phyloP scores from a whole-genome alignment of 495 filamentous ascomycete genomes.

The Barbatosphaeria neglecta region DNA sequence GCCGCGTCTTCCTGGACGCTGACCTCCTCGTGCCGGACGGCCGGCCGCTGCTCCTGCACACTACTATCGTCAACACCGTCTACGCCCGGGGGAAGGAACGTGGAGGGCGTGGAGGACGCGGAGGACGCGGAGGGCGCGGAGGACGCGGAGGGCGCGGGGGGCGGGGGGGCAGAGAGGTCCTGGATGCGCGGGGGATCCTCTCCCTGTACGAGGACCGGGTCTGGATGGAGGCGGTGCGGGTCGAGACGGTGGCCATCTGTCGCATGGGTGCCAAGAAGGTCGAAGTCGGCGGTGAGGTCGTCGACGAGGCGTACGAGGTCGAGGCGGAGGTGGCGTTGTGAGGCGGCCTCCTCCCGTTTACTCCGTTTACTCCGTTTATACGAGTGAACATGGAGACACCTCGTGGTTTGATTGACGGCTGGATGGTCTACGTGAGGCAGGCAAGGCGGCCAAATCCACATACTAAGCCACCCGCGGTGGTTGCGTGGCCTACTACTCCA shows the following conservation, averaged over 20 bases:
- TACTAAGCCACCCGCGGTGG: too few relatives aligned
- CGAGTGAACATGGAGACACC: too few relatives aligned
- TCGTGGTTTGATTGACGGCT: too few relatives aligned
- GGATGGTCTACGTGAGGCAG: too few relatives aligned
- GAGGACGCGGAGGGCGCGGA: constrained; percentile 17
- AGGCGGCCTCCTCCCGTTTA: neutral
- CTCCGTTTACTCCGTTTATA: neutral
- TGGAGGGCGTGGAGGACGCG: constrained; percentile 11
- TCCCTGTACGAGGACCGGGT: constrained; percentile 38
- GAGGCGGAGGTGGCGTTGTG: constrained; percentile 34
- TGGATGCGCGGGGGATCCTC: constrained; percentile 43
- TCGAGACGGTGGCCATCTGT: constrained; percentile 60
- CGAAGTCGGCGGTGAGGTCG: constrained; percentile 21
- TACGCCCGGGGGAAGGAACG: constrained; percentile 48
- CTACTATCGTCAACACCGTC: constrained; percentile 78
- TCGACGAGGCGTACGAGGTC: constrained; percentile 38
- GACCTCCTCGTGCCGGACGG: constrained; percentile 49
- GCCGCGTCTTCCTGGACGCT: constrained; percentile 46
- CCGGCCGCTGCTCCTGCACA: constrained; percentile 67
- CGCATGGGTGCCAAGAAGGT: constrained; percentile 65
- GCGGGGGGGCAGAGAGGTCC: constrained; percentile 22
- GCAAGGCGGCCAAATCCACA: too few relatives aligned
- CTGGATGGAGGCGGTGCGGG: constrained; percentile 50
- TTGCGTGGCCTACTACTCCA: too few relatives aligned
- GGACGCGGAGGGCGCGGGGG: constrained; percentile 20